These are phyloP conservation scores for Aspergillus steynii DNA, from an alignment of 495 filamentous ascomycete species.

Conservation along the genomic window DNA sequence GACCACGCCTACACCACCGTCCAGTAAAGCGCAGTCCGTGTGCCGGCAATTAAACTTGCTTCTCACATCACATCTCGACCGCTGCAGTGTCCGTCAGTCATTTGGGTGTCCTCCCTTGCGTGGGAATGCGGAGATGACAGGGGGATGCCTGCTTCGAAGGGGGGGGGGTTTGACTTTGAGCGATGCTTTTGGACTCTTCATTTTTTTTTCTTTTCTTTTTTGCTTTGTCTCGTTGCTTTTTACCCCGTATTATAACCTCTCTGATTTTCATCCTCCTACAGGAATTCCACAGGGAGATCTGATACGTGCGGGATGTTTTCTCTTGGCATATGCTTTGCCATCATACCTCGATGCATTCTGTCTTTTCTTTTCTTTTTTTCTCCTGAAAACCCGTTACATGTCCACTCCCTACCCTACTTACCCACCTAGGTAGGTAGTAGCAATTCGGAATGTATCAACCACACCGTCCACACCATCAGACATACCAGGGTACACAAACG, in stretches of 20 bases:
- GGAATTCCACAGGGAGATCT: not conserved
- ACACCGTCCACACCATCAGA: too few relatives aligned
- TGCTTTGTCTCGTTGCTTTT: not conserved
- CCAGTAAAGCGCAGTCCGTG: not conserved
- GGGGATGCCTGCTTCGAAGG: not conserved
- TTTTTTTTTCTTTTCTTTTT: not conserved
- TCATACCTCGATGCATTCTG: too few relatives aligned
- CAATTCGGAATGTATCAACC: too few relatives aligned
- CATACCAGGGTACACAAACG: too few relatives aligned
- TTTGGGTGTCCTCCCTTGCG: constrained; percentile 10
- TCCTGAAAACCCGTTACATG: too few relatives aligned
- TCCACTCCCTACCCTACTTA: too few relatives aligned
- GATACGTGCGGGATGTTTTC: not conserved
- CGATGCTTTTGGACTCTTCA: not conserved
- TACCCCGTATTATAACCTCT: not conserved
- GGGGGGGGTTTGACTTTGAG: too few relatives aligned
- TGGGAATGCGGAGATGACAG: constrained; percentile 22
- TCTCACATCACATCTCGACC: not conserved
- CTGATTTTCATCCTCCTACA: not conserved
- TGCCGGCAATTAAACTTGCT: not conserved
- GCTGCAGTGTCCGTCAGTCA: constrained; percentile 3
- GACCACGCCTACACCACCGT: too few relatives aligned
- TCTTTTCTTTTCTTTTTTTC: too few relatives aligned
- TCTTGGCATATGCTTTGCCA: not conserved
- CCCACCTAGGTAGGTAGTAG: too few relatives aligned